These are phyloP conservation scores for Proliferodiscus dingleyae DNA, from an alignment of 2,329 filamentous ascomycete genomes.

Conservation along the genomic window DNA sequence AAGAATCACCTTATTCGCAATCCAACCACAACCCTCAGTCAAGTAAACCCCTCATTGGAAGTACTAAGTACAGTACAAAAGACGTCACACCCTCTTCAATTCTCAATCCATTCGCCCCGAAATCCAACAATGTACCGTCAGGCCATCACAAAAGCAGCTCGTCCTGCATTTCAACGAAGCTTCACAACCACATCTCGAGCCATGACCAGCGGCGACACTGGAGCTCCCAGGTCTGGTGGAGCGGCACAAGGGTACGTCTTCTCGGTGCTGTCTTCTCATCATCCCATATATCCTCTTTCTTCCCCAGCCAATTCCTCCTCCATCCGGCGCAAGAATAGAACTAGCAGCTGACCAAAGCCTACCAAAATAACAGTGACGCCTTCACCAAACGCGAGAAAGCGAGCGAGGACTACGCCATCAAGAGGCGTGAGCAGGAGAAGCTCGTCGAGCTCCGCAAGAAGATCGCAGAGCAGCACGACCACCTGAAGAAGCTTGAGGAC, in stretches of 20 bases:
- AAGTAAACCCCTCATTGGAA: too few relatives aligned
- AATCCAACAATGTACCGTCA: slow-evolving; percentile 59
- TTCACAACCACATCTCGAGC: slow-evolving; percentile 31
- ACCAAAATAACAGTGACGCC: slow-evolving; percentile 69
- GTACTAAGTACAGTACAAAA: slow-evolving; percentile 12
- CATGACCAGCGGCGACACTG: slow-evolving; percentile 63
- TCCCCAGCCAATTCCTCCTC: neutral
- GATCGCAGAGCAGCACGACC: slow-evolving; percentile 71
- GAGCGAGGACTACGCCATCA: slow-evolving; percentile 78
- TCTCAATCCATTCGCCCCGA: slow-evolving; percentile 10
- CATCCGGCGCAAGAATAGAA: neutral
- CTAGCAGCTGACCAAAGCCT: slow-evolving; percentile 13
- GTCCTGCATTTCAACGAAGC: slow-evolving; percentile 43
- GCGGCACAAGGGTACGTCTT: slow-evolving; percentile 19
- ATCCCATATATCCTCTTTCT: slow-evolving; percentile 1
- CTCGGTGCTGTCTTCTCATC: neutral
- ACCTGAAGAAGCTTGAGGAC: slow-evolving; percentile 78
- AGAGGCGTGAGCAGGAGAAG: slow-evolving; percentile 87
- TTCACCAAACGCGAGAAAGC: slow-evolving; percentile 92
- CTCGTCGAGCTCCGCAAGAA: slow-evolving; percentile 68
- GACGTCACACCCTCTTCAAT: slow-evolving; percentile 13
- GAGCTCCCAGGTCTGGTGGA: slow-evolving; percentile 23
- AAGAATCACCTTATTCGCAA: slow-evolving; percentile 13
- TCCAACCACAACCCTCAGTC: slow-evolving; percentile 23
- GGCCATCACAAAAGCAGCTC: slow-evolving; percentile 48